A percentile compares a stretch with the other conserved stretches of the same genome.
Conservation (phyloP, 257 asterid genomes). For the Nicotiana tabacum region DNA sequence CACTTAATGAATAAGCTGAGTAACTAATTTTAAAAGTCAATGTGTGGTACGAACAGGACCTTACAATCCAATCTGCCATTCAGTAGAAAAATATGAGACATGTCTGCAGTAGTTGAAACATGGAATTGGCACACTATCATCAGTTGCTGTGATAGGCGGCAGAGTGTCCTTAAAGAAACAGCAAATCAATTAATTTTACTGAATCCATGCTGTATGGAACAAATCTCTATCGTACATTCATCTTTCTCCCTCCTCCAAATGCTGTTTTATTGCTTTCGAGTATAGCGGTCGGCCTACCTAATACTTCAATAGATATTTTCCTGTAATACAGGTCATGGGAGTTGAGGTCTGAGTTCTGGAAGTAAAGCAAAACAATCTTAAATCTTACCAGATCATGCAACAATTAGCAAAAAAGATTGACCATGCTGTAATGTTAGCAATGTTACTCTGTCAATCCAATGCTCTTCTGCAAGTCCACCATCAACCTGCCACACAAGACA, state of each 20-base stretch:
- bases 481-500: not conserved
- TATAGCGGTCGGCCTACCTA: not conserved
- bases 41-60: not conserved
- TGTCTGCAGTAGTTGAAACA: conserved; percentile 5
- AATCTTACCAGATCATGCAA: conserved; percentile 4
- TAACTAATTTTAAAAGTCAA: not conserved
- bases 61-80: not conserved
- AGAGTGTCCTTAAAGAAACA: not conserved
- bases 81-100: not conserved
- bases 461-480: conserved; percentile 1
- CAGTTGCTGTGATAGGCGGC: conserved; percentile 5
- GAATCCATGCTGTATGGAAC: not conserved
- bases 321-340: not conserved
- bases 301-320: not conserved
- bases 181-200: not conserved
- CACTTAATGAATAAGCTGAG: not conserved
- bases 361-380: not conserved
- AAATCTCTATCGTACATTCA: not conserved
- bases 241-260: not conserved
- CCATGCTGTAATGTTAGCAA: not conserved
- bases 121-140: not conserved
- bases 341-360: not conserved
- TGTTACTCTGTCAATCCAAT: not conserved
- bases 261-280: not conserved
- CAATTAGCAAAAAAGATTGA: not conserved